Base-by-base conservation (phyloP, 768 basidiomycete species). In the Udeniomyces megalosporus region DNA sequence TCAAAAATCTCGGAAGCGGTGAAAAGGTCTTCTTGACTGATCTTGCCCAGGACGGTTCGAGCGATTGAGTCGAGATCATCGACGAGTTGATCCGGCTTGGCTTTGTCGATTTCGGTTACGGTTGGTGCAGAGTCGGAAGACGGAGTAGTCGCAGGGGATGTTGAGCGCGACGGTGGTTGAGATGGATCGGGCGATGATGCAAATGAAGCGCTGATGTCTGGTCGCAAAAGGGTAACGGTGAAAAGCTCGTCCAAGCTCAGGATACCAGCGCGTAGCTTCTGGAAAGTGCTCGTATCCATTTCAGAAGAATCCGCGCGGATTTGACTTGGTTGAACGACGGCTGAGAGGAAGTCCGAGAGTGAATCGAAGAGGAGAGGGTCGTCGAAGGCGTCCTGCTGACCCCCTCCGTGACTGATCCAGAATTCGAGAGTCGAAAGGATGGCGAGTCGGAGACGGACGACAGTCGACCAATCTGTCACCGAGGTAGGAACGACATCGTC, bases 21-120 rank as follows among this genome's bases (percentile, higher is more conserved):
- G 68, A 86, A 84, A 42, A 90, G 76, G 73, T 89, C 87, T 85
- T 88, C 86, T 70, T 85, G 82, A 26, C 80, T 82, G 38, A 89
- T 80, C 68, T 85, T 88, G 61, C 80, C 81, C 70, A 86, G 82
- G 1, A 84, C 82, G 35, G 85, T 84, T 61, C 75, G 75, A 0
- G 81, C 84, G 82, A 88, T 85, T 0, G 82, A 80, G 67, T 90
- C 84, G 58, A 90, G 66, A 67, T 81, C 84, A 51, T 83, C 81
- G n/a, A 89, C 85, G 44, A 90, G 78, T 50, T 83, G 82, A 65
- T 84, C 83, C 0, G 83, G 78, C 46, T 77, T 76, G 62, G 82
- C 73, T n/a, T 74, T 76, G 70, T 86, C 84, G 15, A 86, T 69
- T 66, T 84, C 80, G 4, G 58, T 32, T 26, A 31, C 44, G 47